Percentiles rank a stretch among this genome's conserved stretches.
phyloP scores from a whole-genome alignment of 2,329 filamentous ascomycete species.

The Dactylella cylindrospora region DNA sequence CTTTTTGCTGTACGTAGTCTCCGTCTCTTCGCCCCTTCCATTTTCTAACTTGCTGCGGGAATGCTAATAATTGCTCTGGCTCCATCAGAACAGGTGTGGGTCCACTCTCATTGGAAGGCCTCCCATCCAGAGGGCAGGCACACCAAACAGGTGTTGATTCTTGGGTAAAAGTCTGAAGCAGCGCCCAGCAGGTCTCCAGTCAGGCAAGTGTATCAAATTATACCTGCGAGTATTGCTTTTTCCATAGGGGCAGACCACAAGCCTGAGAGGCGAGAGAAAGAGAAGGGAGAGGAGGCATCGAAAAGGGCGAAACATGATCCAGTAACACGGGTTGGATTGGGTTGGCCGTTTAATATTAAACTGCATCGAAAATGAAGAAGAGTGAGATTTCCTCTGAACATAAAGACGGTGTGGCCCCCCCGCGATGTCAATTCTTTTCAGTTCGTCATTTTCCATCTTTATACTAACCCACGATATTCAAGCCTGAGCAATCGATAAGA shows the following conservation, averaged over 20 bases:
- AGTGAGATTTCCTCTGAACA: background rate
- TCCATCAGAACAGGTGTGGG: background rate
- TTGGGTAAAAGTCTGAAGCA: conserved; percentile 30
- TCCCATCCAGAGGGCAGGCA: conserved; percentile 12
- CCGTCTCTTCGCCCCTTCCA: conserved; percentile 24
- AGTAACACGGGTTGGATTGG: conserved; percentile 13
- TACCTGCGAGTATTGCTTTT: conserved; percentile 18
- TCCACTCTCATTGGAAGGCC: conserved; percentile 9
- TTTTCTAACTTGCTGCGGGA: too few relatives aligned
- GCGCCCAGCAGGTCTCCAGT: conserved; percentile 30
- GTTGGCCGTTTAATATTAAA: conserved; percentile 6
- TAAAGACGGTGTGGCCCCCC: conserved; percentile 11
- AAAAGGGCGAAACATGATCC: conserved; percentile 24
- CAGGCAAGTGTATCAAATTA: conserved; percentile 43
- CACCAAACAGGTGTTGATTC: conserved; percentile 16
- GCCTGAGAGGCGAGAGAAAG: too few relatives aligned
- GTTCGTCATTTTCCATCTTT: conserved; percentile 20
- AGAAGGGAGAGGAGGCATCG: conserved; percentile 24
- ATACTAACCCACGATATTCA: background rate
- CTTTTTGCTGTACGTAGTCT: too few relatives aligned
- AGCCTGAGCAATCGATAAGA: conserved; percentile 12
- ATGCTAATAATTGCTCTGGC: too few relatives aligned
- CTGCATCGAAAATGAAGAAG: conserved; percentile 1
- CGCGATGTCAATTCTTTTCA: background rate
- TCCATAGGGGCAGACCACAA: conserved; percentile 26